Evolutionary conservation across 2,329 filamentous ascomycete species (phyloP).

Genomic region (Penicillium sp.): DNA sequence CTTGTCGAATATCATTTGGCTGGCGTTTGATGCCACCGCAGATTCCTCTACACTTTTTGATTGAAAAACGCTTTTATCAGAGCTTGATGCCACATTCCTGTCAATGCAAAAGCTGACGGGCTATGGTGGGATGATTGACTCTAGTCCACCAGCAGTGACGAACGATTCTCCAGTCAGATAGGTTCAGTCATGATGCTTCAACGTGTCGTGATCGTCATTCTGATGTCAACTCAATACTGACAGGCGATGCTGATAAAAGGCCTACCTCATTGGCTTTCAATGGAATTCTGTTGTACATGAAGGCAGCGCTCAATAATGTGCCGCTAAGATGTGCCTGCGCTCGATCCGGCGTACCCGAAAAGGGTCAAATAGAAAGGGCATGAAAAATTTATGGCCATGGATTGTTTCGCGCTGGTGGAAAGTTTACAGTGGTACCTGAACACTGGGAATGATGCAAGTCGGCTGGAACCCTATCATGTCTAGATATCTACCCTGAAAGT

Average conservation of each 20-base stretch:
- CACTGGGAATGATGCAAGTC: not conserved
- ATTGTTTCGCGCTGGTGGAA: not conserved
- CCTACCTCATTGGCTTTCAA: not conserved
- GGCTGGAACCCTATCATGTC: not conserved
- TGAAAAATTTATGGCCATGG: not conserved
- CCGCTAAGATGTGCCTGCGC: not conserved
- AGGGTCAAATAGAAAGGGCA: not conserved
- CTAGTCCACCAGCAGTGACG: not conserved
- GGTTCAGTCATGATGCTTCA: not conserved
- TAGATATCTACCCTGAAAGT: not conserved
- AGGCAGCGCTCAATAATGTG: not conserved
- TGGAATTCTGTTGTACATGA: not conserved
- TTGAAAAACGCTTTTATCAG: slow-evolving; percentile 25
- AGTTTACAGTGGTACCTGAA: not conserved
- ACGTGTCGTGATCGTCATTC: not conserved
- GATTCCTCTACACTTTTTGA: slow-evolving; percentile 22
- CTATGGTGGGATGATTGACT: not conserved
- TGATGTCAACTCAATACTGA: not conserved
- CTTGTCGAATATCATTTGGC: slow-evolving; percentile 25
- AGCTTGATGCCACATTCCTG: slow-evolving; percentile 24
- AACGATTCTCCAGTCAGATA: not conserved
- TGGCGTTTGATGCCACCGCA: slow-evolving; percentile 26
- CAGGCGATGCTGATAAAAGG: not conserved
- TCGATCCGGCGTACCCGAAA: not conserved
- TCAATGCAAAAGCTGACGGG: slow-evolving; percentile 7